Percentiles rank a stretch among this genome's conserved stretches.
These are phyloP conservation scores for Luffa acutangula DNA, from an alignment of 306 rosid genomes.

Conservation along the genomic window DNA sequence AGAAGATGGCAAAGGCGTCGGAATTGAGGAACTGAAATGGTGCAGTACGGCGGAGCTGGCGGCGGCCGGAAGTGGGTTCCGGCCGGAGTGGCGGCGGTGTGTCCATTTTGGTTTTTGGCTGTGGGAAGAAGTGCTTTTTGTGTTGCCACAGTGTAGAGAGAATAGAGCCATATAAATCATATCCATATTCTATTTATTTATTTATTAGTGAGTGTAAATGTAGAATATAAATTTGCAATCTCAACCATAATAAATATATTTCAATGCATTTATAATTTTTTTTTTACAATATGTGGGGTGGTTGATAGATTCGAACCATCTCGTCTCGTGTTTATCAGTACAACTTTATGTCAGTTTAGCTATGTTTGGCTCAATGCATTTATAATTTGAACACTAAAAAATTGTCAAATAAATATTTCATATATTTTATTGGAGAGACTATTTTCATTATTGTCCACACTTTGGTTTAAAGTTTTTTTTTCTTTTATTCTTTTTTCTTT, in stretches of 20 bases:
- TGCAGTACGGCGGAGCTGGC: slow-evolving; percentile 26
- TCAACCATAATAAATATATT: background rate
- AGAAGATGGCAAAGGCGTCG: slow-evolving; percentile 23
- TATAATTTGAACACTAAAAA: background rate
- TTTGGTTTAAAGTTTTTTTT: too few species aligned
- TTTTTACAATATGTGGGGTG: too few species aligned
- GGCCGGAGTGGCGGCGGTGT: slow-evolving; percentile 39
- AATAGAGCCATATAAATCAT: slow-evolving; percentile 8
- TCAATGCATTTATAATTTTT: background rate
- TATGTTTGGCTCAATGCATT: too few species aligned
- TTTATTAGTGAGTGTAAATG: background rate
- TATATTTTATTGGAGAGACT: too few species aligned
- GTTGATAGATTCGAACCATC: too few species aligned
- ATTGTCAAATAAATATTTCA: too few species aligned
- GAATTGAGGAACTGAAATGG: slow-evolving; percentile 32
- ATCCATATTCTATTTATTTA: background rate
- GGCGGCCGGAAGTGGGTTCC: slow-evolving; percentile 7
- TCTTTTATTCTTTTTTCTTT: too few species aligned
- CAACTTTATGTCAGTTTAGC: too few species aligned
- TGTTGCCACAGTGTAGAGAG: background rate
- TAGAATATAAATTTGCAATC: background rate
- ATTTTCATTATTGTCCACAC: too few species aligned
- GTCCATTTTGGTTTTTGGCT: slow-evolving; percentile 25
- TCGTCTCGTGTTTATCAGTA: too few species aligned
- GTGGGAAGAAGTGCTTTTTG: background rate